phyloP scores from a whole-genome alignment of 2,329 filamentous ascomycete species.

The Aphanocladium album region DNA sequence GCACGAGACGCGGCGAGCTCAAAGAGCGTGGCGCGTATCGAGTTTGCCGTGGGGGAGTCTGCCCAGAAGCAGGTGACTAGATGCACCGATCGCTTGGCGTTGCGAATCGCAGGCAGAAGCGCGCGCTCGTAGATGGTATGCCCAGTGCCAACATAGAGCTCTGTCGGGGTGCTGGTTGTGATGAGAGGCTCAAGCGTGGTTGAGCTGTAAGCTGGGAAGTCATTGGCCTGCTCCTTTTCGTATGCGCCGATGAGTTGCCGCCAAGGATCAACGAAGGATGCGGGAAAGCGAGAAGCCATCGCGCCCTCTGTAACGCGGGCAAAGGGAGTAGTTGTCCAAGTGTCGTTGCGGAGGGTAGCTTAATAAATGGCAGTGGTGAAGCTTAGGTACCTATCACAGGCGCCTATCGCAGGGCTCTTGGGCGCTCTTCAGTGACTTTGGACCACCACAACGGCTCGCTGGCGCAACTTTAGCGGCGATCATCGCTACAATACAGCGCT shows the following conservation, averaged over 20 bases:
- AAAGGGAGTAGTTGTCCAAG: background rate
- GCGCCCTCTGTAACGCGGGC: background rate
- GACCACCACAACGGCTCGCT: background rate
- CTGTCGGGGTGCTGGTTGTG: conserved; percentile 40
- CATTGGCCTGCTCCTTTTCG: conserved; percentile 29
- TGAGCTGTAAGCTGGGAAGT: conserved; percentile 47
- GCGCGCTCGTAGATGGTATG: conserved; percentile 48
- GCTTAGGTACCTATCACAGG: background rate
- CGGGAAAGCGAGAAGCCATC: conserved; percentile 25
- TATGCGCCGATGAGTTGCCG: conserved; percentile 27
- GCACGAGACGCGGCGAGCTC: conserved; percentile 48
- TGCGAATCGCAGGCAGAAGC: conserved; percentile 56
- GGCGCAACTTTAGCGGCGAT: background rate
- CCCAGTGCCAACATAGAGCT: conserved; percentile 54
- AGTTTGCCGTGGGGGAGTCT: conserved; percentile 54
- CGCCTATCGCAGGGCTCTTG: too few species aligned
- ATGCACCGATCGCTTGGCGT: conserved; percentile 60
- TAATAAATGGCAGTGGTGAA: background rate
- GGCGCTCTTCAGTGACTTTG: background rate
- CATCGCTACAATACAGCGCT: background rate
- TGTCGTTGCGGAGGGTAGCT: background rate
- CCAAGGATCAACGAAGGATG: conserved; percentile 36
- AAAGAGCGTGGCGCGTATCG: conserved; percentile 52
- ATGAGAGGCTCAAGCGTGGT: conserved; percentile 41
- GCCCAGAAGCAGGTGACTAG: conserved; percentile 84